Conservation (phyloP, 805 yeast species). For the Metschnikowia arizonensis region DNA sequence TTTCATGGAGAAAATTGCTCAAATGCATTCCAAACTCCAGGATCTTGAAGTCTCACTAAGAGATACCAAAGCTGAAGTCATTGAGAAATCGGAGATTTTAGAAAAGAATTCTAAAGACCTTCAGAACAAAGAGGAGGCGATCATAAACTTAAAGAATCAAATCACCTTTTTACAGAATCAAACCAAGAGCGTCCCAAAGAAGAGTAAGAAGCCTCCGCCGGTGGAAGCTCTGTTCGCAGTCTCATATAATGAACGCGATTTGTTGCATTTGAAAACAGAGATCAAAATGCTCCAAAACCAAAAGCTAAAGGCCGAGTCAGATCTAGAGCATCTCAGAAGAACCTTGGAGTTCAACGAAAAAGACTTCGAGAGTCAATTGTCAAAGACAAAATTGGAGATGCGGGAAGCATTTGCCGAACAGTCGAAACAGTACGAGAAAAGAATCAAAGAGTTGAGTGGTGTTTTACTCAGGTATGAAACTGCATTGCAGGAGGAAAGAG, state of each 20-base stretch:
- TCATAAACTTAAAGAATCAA: slow-evolving; percentile 9
- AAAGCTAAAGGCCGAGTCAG: slow-evolving; percentile 17
- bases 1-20: neutral
- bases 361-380: slow-evolving; percentile 22
- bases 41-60: slow-evolving; percentile 5
- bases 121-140: slow-evolving; percentile 26
- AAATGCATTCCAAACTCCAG: slow-evolving; percentile 2
- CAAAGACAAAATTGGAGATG: slow-evolving; percentile 24
- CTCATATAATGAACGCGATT: neutral
- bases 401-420: slow-evolving; percentile 23
- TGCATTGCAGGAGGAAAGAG: slow-evolving; percentile 35
- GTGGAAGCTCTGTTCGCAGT: neutral
- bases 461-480: slow-evolving; percentile 32
- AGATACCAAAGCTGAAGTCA: slow-evolving; percentile 8
- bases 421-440: slow-evolving; percentile 30
- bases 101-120: slow-evolving; percentile 22
- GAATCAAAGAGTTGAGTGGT: slow-evolving; percentile 31
- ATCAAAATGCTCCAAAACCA: slow-evolving; percentile 19
- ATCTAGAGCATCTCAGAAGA: slow-evolving; percentile 17
- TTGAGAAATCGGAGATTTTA: slow-evolving; percentile 15
- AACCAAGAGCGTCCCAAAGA: neutral
- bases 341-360: slow-evolving; percentile 17
- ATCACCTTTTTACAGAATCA: neutral
- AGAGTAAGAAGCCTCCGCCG: neutral
- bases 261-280: slow-evolving; percentile 4